Conservation (phyloP, 1,284 basidiomycete species). For the Fomitopsis betulina region DNA sequence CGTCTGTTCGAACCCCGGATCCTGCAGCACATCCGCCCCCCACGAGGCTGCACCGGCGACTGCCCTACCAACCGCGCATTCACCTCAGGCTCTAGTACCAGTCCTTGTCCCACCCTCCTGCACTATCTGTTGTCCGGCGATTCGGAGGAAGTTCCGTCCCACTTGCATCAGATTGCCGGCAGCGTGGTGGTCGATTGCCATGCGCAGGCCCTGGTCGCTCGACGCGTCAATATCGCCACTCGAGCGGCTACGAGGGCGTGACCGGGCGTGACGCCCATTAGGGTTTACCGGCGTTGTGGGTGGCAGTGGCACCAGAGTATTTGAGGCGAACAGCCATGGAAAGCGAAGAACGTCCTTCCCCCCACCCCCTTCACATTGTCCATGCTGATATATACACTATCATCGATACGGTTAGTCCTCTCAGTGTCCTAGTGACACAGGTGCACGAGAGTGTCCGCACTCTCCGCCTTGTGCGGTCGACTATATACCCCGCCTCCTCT, state of each 20-base stretch:
- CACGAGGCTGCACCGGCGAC: not conserved
- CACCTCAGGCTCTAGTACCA: not conserved
- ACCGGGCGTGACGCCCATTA: not conserved
- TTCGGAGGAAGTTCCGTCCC: not conserved
- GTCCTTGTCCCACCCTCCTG: not conserved
- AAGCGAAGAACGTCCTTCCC: not conserved
- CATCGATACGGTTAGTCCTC: not conserved
- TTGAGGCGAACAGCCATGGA: not conserved
- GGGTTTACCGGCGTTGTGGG: not conserved
- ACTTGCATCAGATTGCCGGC: not conserved
- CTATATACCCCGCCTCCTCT: not conserved
- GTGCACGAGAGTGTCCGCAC: conserved; percentile 1
- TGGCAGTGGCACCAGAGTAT: not conserved
- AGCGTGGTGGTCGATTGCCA: not conserved
- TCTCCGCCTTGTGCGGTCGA: not conserved
- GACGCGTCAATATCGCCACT: not conserved
- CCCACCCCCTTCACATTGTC: not conserved
- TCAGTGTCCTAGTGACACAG: not conserved
- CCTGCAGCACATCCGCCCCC: not conserved
- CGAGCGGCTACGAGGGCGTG: not conserved
- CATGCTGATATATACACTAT: not conserved
- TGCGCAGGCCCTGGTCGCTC: not conserved
- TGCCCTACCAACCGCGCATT: not conserved
- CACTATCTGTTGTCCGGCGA: not conserved
- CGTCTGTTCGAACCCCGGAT: not conserved